A percentile compares a stretch with the other conserved stretches of the same genome.
Conservation (phyloP, 495 filamentous ascomycete genomes). For the Podospora conica region DNA sequence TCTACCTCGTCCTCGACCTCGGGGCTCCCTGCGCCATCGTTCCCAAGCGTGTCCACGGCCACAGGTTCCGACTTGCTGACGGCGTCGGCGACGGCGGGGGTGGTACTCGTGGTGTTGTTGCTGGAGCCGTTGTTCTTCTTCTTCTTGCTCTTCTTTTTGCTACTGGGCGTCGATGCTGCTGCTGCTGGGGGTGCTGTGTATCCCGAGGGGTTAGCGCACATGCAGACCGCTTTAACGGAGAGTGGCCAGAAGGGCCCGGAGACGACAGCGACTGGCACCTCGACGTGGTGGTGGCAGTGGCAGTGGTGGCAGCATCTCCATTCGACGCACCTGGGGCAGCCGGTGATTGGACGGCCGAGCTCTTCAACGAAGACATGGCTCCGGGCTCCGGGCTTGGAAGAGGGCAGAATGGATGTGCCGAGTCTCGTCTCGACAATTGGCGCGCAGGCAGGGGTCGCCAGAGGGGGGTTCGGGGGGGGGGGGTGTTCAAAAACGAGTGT, state of each 20-base stretch:
- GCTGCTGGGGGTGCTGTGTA: conserved; percentile 10
- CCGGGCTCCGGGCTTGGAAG: conserved; percentile 6
- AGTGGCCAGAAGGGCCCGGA: background rate
- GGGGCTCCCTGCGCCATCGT: conserved; percentile 33
- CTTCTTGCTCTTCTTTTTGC: conserved; percentile 44
- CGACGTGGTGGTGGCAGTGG: background rate
- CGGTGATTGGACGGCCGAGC: conserved; percentile 13
- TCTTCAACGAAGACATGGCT: conserved; percentile 26
- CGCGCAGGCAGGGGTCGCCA: background rate
- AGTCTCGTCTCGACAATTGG: background rate
- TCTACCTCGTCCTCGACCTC: conserved; percentile 27
- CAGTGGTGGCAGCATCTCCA: background rate
- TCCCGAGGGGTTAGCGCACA: conserved; percentile 20
- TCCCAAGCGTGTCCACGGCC: conserved; percentile 15
- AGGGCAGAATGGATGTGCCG: conserved; percentile 6
- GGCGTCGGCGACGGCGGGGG: conserved; percentile 32
- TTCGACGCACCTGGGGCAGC: conserved; percentile 11
- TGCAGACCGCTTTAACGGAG: background rate
- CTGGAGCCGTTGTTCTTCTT: conserved; percentile 59
- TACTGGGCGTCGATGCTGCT: background rate
- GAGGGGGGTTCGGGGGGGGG: too few relatives aligned
- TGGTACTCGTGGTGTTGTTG: conserved; percentile 40
- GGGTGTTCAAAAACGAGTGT: conserved; percentile 1
- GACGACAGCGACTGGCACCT: background rate
- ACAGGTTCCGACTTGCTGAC: conserved; percentile 25